These are phyloP conservation scores for Gracilaria vermiculophylla DNA, from an alignment of 23 red algal genomes.

Conservation along the genomic window DNA sequence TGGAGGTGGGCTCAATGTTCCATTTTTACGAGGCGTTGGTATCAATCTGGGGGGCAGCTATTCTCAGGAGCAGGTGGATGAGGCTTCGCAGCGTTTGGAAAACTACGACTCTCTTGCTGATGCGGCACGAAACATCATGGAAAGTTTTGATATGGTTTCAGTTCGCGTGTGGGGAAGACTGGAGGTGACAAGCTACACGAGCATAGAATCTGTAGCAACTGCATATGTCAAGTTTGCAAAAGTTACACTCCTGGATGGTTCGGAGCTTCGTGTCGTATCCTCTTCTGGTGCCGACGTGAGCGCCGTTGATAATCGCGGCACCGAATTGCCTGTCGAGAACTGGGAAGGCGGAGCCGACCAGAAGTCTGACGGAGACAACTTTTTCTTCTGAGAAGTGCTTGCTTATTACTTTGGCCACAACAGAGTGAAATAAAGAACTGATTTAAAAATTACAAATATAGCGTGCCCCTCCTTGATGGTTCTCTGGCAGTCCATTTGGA, in stretches of 20 bases:
- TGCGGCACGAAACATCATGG: not conserved
- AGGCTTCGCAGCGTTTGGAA: not conserved
- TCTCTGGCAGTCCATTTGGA: too few relatives aligned
- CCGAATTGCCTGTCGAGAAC: not conserved
- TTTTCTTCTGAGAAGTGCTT: too few relatives aligned
- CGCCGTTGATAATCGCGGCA: not conserved
- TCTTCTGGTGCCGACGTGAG: not conserved
- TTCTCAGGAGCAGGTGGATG: not conserved
- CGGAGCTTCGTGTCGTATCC: not conserved
- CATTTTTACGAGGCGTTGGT: not conserved
- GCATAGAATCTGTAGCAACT: not conserved
- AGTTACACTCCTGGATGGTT: not conserved
- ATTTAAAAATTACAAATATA: too few relatives aligned
- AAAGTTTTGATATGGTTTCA: not conserved
- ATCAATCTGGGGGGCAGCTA: not conserved
- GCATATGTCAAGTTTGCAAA: not conserved
- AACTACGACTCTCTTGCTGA: not conserved
- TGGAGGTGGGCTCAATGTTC: not conserved
- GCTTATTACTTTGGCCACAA: too few relatives aligned
- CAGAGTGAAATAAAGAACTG: too few relatives aligned
- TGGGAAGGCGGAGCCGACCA: not conserved
- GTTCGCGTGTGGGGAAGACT: not conserved
- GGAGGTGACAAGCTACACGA: not conserved
- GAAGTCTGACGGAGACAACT: not conserved
- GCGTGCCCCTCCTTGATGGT: too few relatives aligned